Base-by-base conservation (phyloP, 306 rosid genomes). In the Ormosia emarginata region DNA sequence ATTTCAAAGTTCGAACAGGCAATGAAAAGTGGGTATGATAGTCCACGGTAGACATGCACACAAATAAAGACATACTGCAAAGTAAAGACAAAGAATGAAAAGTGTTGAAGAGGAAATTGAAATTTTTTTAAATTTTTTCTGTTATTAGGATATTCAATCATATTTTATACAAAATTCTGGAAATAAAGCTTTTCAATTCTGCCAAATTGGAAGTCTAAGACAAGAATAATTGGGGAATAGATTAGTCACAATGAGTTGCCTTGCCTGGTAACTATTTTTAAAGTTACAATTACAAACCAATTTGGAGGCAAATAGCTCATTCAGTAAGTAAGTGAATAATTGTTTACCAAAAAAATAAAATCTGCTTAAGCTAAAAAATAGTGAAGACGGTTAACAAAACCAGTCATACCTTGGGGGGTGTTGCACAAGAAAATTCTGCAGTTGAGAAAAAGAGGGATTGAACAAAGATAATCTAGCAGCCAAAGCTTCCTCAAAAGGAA, bases 401-500 rank as follows among this genome's bases (percentile, higher is more conserved):
- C 32, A 73, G 30, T 75, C 74, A 17, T 80, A 95, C 99, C 92
- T 92, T 41, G 98, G 94, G 8, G 98, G 97, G 34, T 81, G 84
- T 87, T 90, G 91, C 79, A 77, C 75, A 39, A 95, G 97, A 86
- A 92, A 95, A 83, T 93, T 92, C 85, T 93, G 90, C 6, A 95
- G 75, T 81, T 92, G 98, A 41, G 97, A 86, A 18, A 86, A 84
- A 82, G 97, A 89, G 44, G 99, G 99, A 13, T 84, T 93, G 87
- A 93, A 93, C 87, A 95, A 85, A 47, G 97, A 71, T 34, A 95
- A 87, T 69, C 99, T 93, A 77, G 98, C 92, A 85, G 97, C 93
- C 86, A 95, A 93, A 76, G 99, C 99, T 37, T 89, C 98, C 87
- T 95, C 98, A 78, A 95, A 92, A 68, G 97, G 92, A 79, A 95